A percentile compares a stretch with the other conserved stretches of the same genome.
These are phyloP conservation scores for Xerocomellus chrysenteron DNA, from an alignment of 768 basidiomycete species.

Conservation along the genomic window DNA sequence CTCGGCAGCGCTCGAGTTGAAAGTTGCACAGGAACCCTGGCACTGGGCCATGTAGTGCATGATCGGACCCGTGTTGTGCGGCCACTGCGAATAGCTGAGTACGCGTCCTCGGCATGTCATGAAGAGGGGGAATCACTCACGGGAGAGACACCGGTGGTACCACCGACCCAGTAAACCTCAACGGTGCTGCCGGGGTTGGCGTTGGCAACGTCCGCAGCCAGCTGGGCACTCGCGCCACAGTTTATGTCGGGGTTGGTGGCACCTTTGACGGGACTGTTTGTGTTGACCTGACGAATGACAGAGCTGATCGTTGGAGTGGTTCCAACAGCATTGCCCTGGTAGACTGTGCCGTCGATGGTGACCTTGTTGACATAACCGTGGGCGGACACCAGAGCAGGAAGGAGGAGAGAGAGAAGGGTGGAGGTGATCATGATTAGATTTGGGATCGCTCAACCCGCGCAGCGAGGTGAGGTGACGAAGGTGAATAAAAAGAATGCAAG, in stretches of 20 bases:
- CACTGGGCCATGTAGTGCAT: constrained; percentile 74
- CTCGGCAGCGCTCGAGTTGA: constrained; percentile 50
- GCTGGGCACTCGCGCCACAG: constrained; percentile 54
- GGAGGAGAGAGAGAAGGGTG: constrained; percentile 16
- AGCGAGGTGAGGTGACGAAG: constrained; percentile 16
- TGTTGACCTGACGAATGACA: constrained; percentile 43
- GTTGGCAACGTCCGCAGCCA: constrained; percentile 45
- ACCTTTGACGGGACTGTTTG: constrained; percentile 53
- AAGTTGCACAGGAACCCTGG: constrained; percentile 52
- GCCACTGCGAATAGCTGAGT: constrained; percentile 36
- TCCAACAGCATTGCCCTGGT: constrained; percentile 33
- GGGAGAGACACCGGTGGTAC: constrained; percentile 33
- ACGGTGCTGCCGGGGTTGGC: constrained; percentile 61
- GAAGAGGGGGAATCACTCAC: constrained; percentile 14
- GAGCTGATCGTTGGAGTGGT: constrained; percentile 27
- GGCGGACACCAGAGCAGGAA: constrained; percentile 27
- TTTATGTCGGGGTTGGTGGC: constrained; percentile 51
- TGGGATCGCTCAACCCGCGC: constrained; percentile 13
- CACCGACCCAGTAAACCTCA: constrained; percentile 51
- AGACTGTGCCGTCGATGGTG: constrained; percentile 27
- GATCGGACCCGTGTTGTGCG: constrained; percentile 62
- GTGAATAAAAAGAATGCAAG: background rate
- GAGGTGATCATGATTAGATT: constrained; percentile 14
- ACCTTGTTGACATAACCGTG: constrained; percentile 30
- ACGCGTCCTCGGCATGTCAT: background rate